Percentiles rank a stretch among this genome's conserved stretches.
Conservation (phyloP, 768 basidiomycete genomes). For the Tephrocybe sp. region DNA sequence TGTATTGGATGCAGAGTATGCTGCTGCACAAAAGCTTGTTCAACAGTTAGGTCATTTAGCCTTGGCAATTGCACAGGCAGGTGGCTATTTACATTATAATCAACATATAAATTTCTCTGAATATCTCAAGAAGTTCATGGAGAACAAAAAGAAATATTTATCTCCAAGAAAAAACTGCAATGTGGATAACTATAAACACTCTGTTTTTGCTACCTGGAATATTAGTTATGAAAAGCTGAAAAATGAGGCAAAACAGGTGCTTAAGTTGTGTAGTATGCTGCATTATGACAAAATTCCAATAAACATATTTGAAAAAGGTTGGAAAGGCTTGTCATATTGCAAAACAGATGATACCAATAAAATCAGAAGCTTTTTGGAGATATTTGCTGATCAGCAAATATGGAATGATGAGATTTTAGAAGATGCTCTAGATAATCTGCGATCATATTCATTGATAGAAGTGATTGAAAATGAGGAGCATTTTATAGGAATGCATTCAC, state of each 20-base stretch:
- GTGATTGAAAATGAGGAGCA: neutral
- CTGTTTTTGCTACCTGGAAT: neutral
- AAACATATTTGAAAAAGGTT: neutral
- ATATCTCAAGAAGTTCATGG: neutral
- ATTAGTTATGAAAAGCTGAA: neutral
- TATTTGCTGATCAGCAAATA: neutral
- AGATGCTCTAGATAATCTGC: neutral
- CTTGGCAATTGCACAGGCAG: slow-evolving; percentile 6
- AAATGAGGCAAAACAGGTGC: neutral
- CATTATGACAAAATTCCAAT: neutral
- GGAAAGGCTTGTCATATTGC: neutral
- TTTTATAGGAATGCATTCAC: neutral
- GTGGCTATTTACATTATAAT: neutral
- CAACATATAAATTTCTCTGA: neutral
- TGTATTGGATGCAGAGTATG: neutral
- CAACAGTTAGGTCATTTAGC: slow-evolving; percentile 3
- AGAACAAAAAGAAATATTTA: neutral
- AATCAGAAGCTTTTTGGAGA: neutral
- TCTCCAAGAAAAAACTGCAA: neutral
- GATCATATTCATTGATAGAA: neutral
- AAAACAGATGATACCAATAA: neutral
- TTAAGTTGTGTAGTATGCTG: neutral
- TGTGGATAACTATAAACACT: neutral
- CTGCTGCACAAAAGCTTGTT: neutral
- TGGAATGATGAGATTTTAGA: neutral